A percentile compares a stretch with the other conserved stretches of the same genome.
These are phyloP conservation scores for Rubia occidens DNA, from an alignment of 305 asterid genomes.

Conservation along the genomic window DNA sequence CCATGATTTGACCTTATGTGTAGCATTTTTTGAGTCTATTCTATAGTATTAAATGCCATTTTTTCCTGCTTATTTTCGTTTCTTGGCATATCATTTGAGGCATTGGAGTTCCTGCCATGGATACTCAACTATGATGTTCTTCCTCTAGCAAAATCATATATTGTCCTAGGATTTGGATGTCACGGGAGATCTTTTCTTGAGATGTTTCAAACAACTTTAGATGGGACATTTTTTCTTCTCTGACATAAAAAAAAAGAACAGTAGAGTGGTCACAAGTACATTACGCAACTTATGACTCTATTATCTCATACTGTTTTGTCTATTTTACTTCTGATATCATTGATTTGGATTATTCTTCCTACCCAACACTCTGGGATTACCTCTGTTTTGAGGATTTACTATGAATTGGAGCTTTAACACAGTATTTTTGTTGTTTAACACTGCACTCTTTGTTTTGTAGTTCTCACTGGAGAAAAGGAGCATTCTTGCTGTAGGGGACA, in stretches of 20 bases:
- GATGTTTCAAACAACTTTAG: background rate
- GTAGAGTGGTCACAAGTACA: background rate
- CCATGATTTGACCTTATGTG: background rate
- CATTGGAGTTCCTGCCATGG: background rate
- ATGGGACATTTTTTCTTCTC: too few species aligned
- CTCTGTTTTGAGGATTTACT: background rate
- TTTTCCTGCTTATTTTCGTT: background rate
- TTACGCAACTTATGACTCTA: background rate
- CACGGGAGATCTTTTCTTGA: background rate
- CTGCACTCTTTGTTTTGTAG: constrained; percentile 36
- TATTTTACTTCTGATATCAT: background rate
- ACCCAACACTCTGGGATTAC: background rate
- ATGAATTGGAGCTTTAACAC: background rate
- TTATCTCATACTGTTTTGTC: background rate
- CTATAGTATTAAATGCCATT: background rate
- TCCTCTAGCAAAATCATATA: background rate
- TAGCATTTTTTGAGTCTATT: background rate
- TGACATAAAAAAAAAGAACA: too few species aligned
- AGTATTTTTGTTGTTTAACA: background rate
- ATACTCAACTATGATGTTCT: background rate
- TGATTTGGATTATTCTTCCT: background rate
- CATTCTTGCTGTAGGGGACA: constrained; percentile 87
- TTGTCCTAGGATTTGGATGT: background rate
- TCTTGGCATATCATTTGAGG: background rate
- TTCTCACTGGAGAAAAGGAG: constrained; percentile 79